Evolutionary conservation across 176 grass and related monocot genomes (phyloP), one percentile per base, ranked within the genome.

Genomic region (Cenchrus fungigraminus): DNA sequence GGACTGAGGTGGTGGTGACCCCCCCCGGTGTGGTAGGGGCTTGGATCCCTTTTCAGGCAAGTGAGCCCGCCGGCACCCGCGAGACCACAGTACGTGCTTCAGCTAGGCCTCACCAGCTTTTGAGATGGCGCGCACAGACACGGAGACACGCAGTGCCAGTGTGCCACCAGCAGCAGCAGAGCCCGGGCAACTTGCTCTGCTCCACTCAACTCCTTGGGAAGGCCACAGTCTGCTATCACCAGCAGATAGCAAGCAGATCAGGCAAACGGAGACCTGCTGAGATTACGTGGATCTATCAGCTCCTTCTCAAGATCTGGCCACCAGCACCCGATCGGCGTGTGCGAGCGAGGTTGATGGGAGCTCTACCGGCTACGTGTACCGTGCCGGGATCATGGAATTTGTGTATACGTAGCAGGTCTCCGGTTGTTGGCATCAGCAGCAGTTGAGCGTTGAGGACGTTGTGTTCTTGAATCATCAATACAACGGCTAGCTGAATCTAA

Each of bases 51-150:
- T 45, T 64, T 80, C 79, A 34, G 13, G 14, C 59, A 14, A 54
- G 34, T 14, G 57, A 74, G 29, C 37, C 37, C 37, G 37, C 10
- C 79, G 6, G 53, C 32, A 12, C 34, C 12, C 9, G 12, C 61
- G 37, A 68, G 83, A 63, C 73, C 73, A 78, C 73, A 57, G 57
- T 31, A 34, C 53, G 73, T 42, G 44, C 20, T 59, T 34, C 65
- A 85, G 58, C 64, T 25, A 25, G 22, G 22, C 37, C 5, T 46
- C 8, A 9, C 17, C 73, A 78, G 60, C 72, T 29, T 71, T 54
- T 34, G 31, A 52, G 17, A 66, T 34, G 5, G 74, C 50, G 42
- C 15, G 20, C 60, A 29, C 65, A 22, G 31, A 46, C 52, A 37
- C 25, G 37, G 19, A 58, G 6, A 58, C 20, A 25, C 20, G 14